Evolutionary conservation across 1,284 basidiomycete genomes (phyloP), one percentile per base, ranked within the genome.

Genomic region (Ganoderma resinaceum): DNA sequence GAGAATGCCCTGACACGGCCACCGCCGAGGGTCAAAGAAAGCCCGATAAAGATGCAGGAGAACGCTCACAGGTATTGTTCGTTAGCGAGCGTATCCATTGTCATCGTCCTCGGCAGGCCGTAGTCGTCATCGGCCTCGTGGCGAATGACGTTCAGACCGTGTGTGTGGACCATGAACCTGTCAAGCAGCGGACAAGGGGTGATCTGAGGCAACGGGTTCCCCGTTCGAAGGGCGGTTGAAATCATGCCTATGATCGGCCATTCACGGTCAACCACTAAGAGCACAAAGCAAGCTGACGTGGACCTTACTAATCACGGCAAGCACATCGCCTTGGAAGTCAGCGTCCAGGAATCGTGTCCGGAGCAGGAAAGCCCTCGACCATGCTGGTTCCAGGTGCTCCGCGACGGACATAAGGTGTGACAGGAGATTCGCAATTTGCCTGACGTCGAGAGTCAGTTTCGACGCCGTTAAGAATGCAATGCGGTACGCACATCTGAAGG

Each of bases 111-210:
- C 0, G 91, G 91, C 0, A 93, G 80, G 0, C 90, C 90, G 73
- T 87, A 91, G 70, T 91, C 89, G 62, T 91, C 90, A 70, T 91
- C 90, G 0, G 85, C 84, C 59, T 91, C 89, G 68, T 87, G 84
- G 31, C 89, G 85, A 29, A 91, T 85, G 29, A 92, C 82, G 60
- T 91, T 86, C 37, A 93, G 77, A 0, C 90, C 91, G 61, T 90
- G 87, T 46, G 81, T 83, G 62, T 85, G 81, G n/a, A 83, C 77
- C 82, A 90, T 85, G 74, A 94, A 94, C 9, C 94, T 85, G 74
- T 95, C 90, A 0, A 95, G 81, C 3, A 96, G 83, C 0, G 95
- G 95, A 72, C 91, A 92, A 0, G 95, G 93, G 0, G 94, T 95
- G 59, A 96, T 93, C 76, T 97, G 95, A 0, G 95, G 95, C 23